Evolutionary conservation across 2,329 filamentous ascomycete species (phyloP).

Genomic region (Myriosclerotinia duriaeana): DNA sequence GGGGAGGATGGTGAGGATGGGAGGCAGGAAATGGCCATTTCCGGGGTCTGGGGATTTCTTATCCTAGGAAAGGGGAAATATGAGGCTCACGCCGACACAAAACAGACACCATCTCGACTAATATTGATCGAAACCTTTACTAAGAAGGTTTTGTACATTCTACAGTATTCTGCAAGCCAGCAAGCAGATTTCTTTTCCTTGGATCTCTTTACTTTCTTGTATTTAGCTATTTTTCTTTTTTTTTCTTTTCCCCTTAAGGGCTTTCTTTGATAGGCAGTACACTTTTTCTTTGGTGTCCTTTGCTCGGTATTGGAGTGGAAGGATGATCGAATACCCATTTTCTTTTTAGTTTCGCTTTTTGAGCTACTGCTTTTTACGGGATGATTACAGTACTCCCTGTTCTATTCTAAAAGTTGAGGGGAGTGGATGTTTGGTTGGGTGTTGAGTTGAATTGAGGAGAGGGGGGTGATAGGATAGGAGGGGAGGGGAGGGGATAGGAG

Average conservation of each 20-base stretch:
- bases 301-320: constrained; percentile 5
- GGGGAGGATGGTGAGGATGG: background rate
- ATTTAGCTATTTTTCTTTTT: constrained; percentile 3
- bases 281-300: constrained; percentile 8
- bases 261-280: background rate
- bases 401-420: background rate
- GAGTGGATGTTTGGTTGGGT: background rate
- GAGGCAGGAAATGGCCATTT: background rate
- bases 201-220: background rate
- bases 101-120: background rate
- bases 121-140: background rate
- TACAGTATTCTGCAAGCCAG: constrained; percentile 2
- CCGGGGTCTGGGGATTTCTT: background rate
- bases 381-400: constrained; percentile 6
- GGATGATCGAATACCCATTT: constrained; percentile 7
- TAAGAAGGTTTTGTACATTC: constrained; percentile 12
- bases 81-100: constrained; percentile 9
- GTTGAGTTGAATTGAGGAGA: too few species aligned
- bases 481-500: too few species aligned
- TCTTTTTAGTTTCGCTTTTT: background rate
- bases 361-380: background rate
- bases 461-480: too few species aligned
- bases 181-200: background rate
- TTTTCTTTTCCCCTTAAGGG: background rate
- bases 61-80: background rate